Evolutionary conservation across 1,284 basidiomycete genomes (phyloP).

Genomic region (Mycosarcoma mackinlayi): DNA sequence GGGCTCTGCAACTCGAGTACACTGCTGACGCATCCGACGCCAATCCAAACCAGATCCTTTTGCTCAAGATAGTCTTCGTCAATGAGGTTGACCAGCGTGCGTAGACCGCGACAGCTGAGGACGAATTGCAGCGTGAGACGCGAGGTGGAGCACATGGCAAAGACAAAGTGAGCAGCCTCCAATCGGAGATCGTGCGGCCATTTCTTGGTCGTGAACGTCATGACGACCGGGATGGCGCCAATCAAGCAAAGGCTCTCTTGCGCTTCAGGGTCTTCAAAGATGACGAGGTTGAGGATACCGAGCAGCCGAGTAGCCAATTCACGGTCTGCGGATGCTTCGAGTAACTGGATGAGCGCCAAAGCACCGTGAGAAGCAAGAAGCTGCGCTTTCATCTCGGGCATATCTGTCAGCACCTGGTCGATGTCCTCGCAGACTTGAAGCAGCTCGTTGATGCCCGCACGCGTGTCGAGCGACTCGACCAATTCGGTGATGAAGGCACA

Average conservation of each 20-base stretch:
- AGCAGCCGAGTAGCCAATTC: constrained; percentile 86
- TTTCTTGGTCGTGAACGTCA: constrained; percentile 89
- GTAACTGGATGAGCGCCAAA: constrained; percentile 89
- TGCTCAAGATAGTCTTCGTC: constrained; percentile 94
- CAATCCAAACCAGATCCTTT: constrained; percentile 87
- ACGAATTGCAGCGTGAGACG: constrained; percentile 76
- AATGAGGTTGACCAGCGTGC: constrained; percentile 91
- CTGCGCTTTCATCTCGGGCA: constrained; percentile 88
- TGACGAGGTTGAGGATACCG: constrained; percentile 89
- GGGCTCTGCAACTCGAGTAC: constrained; percentile 93
- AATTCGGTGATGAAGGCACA: constrained; percentile 82
- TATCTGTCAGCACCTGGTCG: constrained; percentile 81
- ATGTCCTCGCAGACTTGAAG: constrained; percentile 87
- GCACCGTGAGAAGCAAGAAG: constrained; percentile 92
- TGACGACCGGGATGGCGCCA: constrained; percentile 71
- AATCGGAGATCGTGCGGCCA: constrained; percentile 90
- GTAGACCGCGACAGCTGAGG: constrained; percentile 86
- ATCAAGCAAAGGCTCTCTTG: constrained; percentile 95
- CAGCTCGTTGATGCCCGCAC: constrained; percentile 81
- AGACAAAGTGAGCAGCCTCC: constrained; percentile 95
- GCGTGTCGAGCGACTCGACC: constrained; percentile 85
- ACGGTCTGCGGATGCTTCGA: constrained; percentile 82
- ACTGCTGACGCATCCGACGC: constrained; percentile 90
- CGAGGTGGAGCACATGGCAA: constrained; percentile 89
- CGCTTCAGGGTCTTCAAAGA: constrained; percentile 83